Evolutionary conservation across 441 rosid genomes (phyloP).

Genomic region (Brassica balearica): DNA sequence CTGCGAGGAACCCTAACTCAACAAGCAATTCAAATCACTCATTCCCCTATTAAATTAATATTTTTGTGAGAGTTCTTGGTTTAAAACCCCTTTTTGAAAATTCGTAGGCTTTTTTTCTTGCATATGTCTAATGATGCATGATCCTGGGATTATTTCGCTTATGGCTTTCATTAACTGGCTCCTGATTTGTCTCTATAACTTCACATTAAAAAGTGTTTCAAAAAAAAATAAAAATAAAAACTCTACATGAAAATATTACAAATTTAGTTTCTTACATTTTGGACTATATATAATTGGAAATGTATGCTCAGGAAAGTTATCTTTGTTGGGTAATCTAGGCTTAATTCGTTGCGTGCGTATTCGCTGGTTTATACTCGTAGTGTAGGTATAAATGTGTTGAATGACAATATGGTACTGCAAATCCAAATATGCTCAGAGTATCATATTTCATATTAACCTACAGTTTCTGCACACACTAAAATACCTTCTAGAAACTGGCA

Average conservation of each 20-base stretch:
- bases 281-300: not conserved
- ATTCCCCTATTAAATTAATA: not conserved
- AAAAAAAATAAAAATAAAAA: too few relatives aligned
- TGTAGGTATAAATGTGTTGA: conserved; percentile 10
- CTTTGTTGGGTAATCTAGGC: not conserved
- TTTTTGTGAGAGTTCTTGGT: not conserved
- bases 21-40: conserved; percentile 37
- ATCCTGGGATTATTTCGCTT: not conserved
- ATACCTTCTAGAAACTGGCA: conserved; percentile 27
- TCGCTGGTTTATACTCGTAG: conserved; percentile 22
- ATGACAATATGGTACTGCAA: conserved; percentile 7
- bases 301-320: not conserved
- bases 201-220: too few relatives aligned
- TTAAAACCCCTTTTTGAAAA: not conserved
- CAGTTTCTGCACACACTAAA: conserved; percentile 27
- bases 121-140: not conserved
- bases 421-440: not conserved
- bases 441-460: conserved; percentile 31
- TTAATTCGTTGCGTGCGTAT: conserved; percentile 7
- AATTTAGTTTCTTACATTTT: conserved; percentile 7
- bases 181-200: not conserved
- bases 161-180: not conserved
- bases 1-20: conserved; percentile 44
- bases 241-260: not conserved
- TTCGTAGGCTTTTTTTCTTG: not conserved